phyloP scores from a whole-genome alignment of 2,329 filamentous ascomycete species.

The Parastagonospora nodorum region DNA sequence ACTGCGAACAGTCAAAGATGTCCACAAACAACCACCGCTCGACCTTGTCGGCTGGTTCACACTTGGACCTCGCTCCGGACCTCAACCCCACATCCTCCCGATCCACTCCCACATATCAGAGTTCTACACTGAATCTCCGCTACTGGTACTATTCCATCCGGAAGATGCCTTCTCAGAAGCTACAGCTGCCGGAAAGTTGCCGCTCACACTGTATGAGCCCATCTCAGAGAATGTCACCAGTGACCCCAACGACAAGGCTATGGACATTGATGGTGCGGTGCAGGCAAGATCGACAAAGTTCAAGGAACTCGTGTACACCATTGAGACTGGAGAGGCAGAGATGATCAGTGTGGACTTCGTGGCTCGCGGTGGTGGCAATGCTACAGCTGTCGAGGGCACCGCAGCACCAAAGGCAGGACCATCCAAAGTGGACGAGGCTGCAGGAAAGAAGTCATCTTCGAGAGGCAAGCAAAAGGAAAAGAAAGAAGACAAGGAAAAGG shows the following conservation, averaged over 20 bases:
- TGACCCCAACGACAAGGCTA: slow-evolving; percentile 46
- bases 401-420: slow-evolving; percentile 13
- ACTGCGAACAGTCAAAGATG: slow-evolving; percentile 72
- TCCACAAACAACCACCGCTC: slow-evolving; percentile 82
- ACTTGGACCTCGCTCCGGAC: slow-evolving; percentile 73
- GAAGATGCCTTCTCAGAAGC: slow-evolving; percentile 57
- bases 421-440: slow-evolving; percentile 49
- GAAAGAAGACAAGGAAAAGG: slow-evolving; percentile 44
- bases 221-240: slow-evolving; percentile 47
- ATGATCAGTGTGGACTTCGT: slow-evolving; percentile 98
- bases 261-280: slow-evolving; percentile 69
- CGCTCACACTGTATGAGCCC: slow-evolving; percentile 89
- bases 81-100: slow-evolving; percentile 67
- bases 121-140: slow-evolving; percentile 79
- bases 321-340: slow-evolving; percentile 94
- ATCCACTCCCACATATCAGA: slow-evolving; percentile 79
- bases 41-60: slow-evolving; percentile 92
- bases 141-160: slow-evolving; percentile 87
- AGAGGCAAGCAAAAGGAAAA: slow-evolving; percentile 59
- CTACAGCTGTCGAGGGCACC: slow-evolving; percentile 60
- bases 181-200: slow-evolving; percentile 76
- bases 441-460: slow-evolving; percentile 56
- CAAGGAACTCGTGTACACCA: slow-evolving; percentile 79
- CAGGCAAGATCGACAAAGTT: slow-evolving; percentile 66
- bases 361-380: slow-evolving; percentile 81